These are phyloP conservation scores for Cladosporium halotolerans DNA, from an alignment of 2,329 filamentous ascomycete genomes.

Conservation along the genomic window DNA sequence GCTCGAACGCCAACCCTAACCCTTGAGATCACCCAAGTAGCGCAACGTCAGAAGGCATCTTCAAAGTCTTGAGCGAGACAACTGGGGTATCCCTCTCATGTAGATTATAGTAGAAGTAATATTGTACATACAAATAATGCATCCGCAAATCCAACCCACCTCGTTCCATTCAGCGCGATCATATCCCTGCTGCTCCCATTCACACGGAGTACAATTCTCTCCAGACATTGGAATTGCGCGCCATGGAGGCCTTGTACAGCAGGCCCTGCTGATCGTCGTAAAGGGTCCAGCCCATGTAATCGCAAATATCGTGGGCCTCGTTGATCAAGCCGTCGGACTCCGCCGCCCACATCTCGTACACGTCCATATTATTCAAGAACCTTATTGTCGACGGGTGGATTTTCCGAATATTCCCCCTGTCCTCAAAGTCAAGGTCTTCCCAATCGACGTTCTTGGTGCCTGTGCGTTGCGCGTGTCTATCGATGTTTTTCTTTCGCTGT, in stretches of 20 bases:
- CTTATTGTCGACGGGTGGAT: not conserved
- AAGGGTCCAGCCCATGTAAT: conserved; percentile 24
- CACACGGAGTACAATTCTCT: too few species aligned
- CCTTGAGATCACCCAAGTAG: too few species aligned
- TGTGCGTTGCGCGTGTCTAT: not conserved
- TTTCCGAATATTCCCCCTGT: not conserved
- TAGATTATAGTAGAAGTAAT: too few species aligned
- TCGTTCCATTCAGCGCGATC: too few species aligned
- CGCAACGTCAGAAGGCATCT: too few species aligned
- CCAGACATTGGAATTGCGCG: too few species aligned
- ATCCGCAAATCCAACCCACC: too few species aligned
- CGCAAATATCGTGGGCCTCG: conserved; percentile 25
- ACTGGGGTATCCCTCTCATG: too few species aligned
- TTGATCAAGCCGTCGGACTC: conserved; percentile 18
- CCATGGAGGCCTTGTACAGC: conserved; percentile 18
- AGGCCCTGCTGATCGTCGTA: conserved; percentile 19
- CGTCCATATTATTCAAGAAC: conserved; percentile 20
- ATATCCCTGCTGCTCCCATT: too few species aligned
- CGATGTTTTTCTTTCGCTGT: not conserved
- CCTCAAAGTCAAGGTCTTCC: conserved; percentile 9
- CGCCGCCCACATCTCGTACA: conserved; percentile 23
- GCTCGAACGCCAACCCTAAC: too few species aligned
- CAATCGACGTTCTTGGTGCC: conserved; percentile 4
- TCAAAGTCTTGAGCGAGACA: too few species aligned
- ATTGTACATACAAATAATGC: too few species aligned